Percentiles rank a stretch among this genome's conserved stretches.
Conservation (phyloP, 2,329 filamentous ascomycete species). For the Cercospora citrullina region DNA sequence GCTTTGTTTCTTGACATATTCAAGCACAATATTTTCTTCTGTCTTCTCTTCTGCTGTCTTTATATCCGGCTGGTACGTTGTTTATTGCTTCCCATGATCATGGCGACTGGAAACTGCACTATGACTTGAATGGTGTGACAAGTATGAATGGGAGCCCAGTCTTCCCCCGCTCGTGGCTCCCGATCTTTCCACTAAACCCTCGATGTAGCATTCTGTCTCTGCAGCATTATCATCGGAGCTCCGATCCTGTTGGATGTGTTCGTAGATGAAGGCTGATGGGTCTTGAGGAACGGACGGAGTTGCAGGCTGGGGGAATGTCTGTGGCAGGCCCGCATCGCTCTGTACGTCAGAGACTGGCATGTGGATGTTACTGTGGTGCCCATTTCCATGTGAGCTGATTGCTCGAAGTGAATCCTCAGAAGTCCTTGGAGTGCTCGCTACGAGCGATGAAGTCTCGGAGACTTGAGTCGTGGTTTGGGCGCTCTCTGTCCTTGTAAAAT, state of each 20-base stretch:
- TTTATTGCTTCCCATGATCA: conserved; percentile 36
- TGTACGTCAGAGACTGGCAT: not conserved
- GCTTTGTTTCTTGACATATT: not conserved
- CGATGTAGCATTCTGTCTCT: not conserved
- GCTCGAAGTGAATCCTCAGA: conserved; percentile 55
- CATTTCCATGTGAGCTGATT: conserved; percentile 41
- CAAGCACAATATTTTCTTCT: conserved; percentile 73
- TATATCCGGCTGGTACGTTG: conserved; percentile 20
- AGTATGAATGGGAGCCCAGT: not conserved
- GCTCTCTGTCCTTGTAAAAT: conserved; percentile 13
- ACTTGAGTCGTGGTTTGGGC: not conserved
- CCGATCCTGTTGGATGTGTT: not conserved
- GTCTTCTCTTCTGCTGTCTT: conserved; percentile 42
- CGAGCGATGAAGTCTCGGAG: conserved; percentile 12
- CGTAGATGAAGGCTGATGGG: not conserved
- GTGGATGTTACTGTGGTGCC: too few relatives aligned
- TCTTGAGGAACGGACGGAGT: not conserved
- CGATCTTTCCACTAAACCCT: not conserved
- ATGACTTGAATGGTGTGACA: not conserved
- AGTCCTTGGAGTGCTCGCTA: conserved; percentile 14
- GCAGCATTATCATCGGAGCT: not conserved
- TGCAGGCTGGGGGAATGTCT: not conserved
- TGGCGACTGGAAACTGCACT: conserved; percentile 63
- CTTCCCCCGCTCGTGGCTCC: not conserved
- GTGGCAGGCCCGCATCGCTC: not conserved